These are phyloP conservation scores for Raffaelea arxii DNA, from an alignment of 2,329 filamentous ascomycete genomes.

Conservation along the genomic window DNA sequence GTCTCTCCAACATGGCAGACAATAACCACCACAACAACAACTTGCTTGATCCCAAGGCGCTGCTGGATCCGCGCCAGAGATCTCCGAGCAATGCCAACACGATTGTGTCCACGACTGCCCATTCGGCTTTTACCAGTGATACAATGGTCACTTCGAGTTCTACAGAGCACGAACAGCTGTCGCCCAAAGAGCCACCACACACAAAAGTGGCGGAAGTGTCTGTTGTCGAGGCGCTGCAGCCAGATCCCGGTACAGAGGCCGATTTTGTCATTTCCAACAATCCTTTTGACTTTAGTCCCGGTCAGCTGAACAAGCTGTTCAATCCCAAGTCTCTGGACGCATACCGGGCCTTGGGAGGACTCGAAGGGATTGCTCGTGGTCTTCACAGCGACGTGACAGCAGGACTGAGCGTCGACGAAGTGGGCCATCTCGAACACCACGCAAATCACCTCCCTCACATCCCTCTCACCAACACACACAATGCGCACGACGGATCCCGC, in stretches of 20 bases:
- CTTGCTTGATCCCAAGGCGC: neutral
- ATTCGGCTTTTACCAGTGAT: neutral
- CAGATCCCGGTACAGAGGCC: slow-evolving; percentile 64
- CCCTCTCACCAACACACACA: no score
- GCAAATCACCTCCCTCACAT: neutral
- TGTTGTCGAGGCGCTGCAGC: slow-evolving; percentile 47
- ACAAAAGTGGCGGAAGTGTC: neutral
- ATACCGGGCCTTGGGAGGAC: slow-evolving; percentile 70
- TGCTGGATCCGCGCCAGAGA: neutral
- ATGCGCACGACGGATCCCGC: neutral
- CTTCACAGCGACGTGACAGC: slow-evolving; percentile 61
- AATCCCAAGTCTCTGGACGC: slow-evolving; percentile 81
- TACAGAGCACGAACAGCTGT: neutral
- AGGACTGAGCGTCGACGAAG: slow-evolving; percentile 72
- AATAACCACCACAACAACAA: neutral
- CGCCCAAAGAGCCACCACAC: neutral
- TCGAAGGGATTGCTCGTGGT: slow-evolving; percentile 72
- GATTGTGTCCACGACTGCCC: neutral
- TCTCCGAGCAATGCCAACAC: neutral
- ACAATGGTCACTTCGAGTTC: neutral
- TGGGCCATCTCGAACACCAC: slow-evolving; percentile 12
- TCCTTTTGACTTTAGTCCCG: slow-evolving; percentile 78
- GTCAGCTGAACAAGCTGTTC: slow-evolving; percentile 76
- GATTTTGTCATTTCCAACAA: slow-evolving; percentile 72
- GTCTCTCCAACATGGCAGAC: neutral